Conservation (phyloP, 2,329 filamentous ascomycete species). For the Biscogniauxia sp. region DNA sequence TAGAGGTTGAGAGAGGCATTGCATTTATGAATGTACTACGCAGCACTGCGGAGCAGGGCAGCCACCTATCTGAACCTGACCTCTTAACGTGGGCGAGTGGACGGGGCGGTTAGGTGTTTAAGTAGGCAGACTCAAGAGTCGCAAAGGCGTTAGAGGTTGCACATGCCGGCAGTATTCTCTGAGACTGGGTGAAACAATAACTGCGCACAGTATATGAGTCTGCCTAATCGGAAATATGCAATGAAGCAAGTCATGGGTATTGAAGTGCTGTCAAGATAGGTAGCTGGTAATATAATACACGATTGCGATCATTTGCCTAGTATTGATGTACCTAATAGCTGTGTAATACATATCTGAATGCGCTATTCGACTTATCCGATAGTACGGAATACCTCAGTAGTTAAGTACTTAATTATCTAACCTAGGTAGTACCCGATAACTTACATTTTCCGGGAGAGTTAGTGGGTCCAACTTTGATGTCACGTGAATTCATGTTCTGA, state of each 20-base stretch:
- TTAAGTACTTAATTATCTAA: too few relatives aligned
- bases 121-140: slow-evolving; percentile 11
- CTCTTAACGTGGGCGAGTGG: slow-evolving; percentile 4
- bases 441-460: too few relatives aligned
- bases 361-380: too few relatives aligned
- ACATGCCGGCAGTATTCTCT: slow-evolving; percentile 11
- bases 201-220: slow-evolving; percentile 12
- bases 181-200: slow-evolving; percentile 12
- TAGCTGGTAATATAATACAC: slow-evolving; percentile 20
- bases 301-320: too few relatives aligned
- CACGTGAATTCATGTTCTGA: not conserved
- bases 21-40: not conserved
- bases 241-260: slow-evolving; percentile 11
- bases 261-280: slow-evolving; percentile 6
- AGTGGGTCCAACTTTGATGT: not conserved
- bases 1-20: not conserved
- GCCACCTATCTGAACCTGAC: not conserved
- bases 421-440: too few relatives aligned
- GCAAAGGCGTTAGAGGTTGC: slow-evolving; percentile 18
- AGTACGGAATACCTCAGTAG: too few relatives aligned
- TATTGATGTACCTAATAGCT: too few relatives aligned
- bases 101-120: slow-evolving; percentile 14
- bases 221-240: slow-evolving; percentile 15
- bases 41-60: not conserved
- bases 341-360: too few relatives aligned